These are phyloP conservation scores for Fennellomyces sp. DNA, from an alignment of 371 early-diverging fungal genomes.

Conservation along the genomic window DNA sequence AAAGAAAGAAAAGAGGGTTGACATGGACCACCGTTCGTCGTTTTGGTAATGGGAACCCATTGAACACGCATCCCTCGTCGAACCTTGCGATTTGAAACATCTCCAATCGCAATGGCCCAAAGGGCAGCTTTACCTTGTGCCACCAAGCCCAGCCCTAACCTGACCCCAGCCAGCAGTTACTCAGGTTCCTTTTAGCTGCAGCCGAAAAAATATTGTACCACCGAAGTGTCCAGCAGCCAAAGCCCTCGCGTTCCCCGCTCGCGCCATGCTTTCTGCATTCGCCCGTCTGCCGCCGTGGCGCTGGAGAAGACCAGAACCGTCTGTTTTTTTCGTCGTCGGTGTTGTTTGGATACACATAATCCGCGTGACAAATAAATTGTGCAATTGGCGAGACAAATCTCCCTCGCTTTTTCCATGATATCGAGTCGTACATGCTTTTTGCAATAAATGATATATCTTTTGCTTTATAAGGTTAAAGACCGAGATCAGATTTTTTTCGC, in stretches of 20 bases:
- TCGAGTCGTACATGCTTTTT: no score
- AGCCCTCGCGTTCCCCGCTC: no score
- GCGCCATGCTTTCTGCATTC: no score
- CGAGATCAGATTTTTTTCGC: slow-evolving; percentile 7
- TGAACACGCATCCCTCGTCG: slow-evolving; percentile 13
- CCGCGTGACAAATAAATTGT: neutral
- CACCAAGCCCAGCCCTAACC: slow-evolving; percentile 10
- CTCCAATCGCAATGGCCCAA: slow-evolving; percentile 10
- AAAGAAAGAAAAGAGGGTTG: slow-evolving; percentile 4
- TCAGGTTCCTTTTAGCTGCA: neutral
- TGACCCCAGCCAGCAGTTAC: slow-evolving; percentile 3
- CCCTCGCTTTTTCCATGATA: neutral
- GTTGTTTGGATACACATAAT: neutral
- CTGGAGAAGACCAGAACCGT: no score
- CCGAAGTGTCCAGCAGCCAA: neutral
- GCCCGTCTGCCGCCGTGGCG: no score
- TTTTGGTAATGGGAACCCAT: slow-evolving; percentile 8
- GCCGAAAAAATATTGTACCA: neutral
- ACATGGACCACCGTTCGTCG: slow-evolving; percentile 9
- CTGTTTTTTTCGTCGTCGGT: no score
- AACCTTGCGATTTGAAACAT: slow-evolving; percentile 16
- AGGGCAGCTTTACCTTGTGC: slow-evolving; percentile 9
- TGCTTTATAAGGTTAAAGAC: slow-evolving; percentile 15
- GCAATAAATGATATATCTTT: neutral
- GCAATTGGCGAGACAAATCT: neutral